Evolutionary conservation across 2,329 filamentous ascomycete species (phyloP).

Genomic region (Thyridium curvatum): DNA sequence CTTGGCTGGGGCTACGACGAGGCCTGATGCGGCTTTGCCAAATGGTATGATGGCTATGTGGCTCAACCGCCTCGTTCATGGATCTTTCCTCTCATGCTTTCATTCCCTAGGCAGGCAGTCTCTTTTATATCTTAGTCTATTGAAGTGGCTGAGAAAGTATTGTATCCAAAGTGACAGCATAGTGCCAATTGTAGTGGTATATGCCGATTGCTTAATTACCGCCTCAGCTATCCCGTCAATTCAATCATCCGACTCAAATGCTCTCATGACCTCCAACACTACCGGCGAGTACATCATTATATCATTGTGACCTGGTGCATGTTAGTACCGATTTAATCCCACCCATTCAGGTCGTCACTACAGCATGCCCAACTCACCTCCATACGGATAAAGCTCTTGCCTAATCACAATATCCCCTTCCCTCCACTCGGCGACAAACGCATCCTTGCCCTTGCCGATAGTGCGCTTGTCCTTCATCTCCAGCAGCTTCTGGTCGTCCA

Average conservation of each 20-base stretch:
- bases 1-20: constrained; percentile 43
- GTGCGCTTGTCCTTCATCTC: constrained; percentile 37
- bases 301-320: constrained; percentile 58
- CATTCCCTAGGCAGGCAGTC: not conserved
- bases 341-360: constrained; percentile 1
- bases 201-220: not conserved
- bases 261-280: constrained; percentile 56
- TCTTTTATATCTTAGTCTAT: not conserved
- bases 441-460: constrained; percentile 33
- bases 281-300: constrained; percentile 62
- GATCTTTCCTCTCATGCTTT: too few species aligned
- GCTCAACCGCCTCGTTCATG: too few species aligned
- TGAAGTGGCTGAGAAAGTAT: not conserved
- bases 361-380: constrained; percentile 41
- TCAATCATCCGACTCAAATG: constrained; percentile 39
- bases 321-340: constrained; percentile 10
- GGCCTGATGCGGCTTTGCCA: too few species aligned
- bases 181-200: too few species aligned
- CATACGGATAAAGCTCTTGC: constrained; percentile 48
- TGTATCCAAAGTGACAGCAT: not conserved
- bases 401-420: constrained; percentile 41
- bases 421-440: constrained; percentile 40
- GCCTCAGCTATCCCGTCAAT: not conserved
- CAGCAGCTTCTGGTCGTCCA: constrained; percentile 25
- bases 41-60: too few species aligned